These are phyloP conservation scores for Tetrapisispora fleetii DNA, from an alignment of 805 yeast genomes.

Conservation along the genomic window DNA sequence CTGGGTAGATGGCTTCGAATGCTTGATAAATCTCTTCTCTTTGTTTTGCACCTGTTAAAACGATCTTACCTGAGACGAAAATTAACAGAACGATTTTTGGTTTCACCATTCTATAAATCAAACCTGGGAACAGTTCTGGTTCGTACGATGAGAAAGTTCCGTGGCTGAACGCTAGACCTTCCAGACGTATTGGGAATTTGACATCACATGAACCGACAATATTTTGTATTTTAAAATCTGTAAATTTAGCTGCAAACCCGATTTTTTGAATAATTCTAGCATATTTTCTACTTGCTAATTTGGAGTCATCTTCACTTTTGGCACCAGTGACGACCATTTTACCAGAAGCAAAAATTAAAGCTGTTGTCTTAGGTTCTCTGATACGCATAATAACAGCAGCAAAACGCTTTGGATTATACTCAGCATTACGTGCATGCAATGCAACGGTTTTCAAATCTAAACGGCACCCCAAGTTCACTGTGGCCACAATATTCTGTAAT, in stretches of 20 bases:
- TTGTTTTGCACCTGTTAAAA: slow-evolving; percentile 96
- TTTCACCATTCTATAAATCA: slow-evolving; percentile 98
- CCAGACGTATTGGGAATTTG: slow-evolving; percentile 92
- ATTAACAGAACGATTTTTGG: slow-evolving; percentile 94
- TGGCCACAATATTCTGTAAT: slow-evolving; percentile 87
- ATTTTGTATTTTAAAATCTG: slow-evolving; percentile 95
- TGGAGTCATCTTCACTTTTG: slow-evolving; percentile 96
- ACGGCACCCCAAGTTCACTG: slow-evolving; percentile 93
- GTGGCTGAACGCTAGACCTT: slow-evolving; percentile 95
- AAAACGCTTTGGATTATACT: slow-evolving; percentile 95
- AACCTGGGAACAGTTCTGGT: slow-evolving; percentile 96
- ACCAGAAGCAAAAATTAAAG: slow-evolving; percentile 95
- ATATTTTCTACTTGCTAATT: slow-evolving; percentile 91
- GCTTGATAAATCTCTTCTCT: slow-evolving; percentile 98
- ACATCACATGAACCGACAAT: slow-evolving; percentile 99
- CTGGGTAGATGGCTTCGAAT: slow-evolving; percentile 96
- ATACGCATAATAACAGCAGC: slow-evolving; percentile 99
- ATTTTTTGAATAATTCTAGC: slow-evolving; percentile 97
- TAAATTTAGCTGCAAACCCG: slow-evolving; percentile 95
- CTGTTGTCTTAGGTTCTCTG: slow-evolving; percentile 97
- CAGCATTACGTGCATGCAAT: slow-evolving; percentile 96
- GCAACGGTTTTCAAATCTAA: slow-evolving; percentile 95
- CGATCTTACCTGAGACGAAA: slow-evolving; percentile 95
- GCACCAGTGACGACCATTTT: slow-evolving; percentile 99
- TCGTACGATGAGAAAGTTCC: slow-evolving; percentile 98